Evolutionary conservation across 352 stramenopile genomes (phyloP).

Genomic region (Globisporangium spiculum): DNA sequence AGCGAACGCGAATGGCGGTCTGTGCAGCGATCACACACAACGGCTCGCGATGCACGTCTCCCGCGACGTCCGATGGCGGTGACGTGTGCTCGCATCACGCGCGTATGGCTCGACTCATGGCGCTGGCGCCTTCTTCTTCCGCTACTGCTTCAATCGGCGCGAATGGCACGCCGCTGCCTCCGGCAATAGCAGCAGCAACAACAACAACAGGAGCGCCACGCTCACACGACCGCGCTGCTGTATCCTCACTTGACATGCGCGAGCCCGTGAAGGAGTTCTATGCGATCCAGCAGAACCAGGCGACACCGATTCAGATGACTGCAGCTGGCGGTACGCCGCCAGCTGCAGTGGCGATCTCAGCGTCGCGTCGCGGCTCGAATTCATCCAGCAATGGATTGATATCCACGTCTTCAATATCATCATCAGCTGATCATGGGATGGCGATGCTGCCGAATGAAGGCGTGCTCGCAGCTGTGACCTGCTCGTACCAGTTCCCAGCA

Average conservation of each 20-base stretch:
- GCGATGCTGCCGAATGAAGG: conserved; percentile 40
- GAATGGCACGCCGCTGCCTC: not conserved
- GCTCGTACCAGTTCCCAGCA: conserved; percentile 56
- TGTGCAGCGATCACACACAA: conserved; percentile 63
- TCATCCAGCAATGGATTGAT: conserved; percentile 1
- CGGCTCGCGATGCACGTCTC: conserved; percentile 57
- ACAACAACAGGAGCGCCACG: not conserved
- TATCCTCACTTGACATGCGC: conserved; percentile 12
- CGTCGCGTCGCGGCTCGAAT: conserved; percentile 1
- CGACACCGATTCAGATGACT: not conserved
- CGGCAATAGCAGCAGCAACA: not conserved
- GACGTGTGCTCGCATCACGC: conserved; percentile 74
- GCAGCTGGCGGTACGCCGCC: not conserved
- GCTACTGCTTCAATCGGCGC: conserved; percentile 7
- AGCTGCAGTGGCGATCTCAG: not conserved
- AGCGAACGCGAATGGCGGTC: conserved; percentile 10
- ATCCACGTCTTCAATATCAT: not conserved
- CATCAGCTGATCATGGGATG: conserved; percentile 9
- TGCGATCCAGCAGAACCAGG: not conserved
- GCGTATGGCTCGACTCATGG: conserved; percentile 78
- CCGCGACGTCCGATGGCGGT: conserved; percentile 29
- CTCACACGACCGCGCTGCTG: not conserved
- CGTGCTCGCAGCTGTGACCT: conserved; percentile 33
- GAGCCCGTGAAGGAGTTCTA: not conserved
- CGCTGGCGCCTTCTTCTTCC: conserved; percentile 71